Conservation (phyloP, 352 stramenopile genomes). For the Salisapilia sapeloensis region DNA sequence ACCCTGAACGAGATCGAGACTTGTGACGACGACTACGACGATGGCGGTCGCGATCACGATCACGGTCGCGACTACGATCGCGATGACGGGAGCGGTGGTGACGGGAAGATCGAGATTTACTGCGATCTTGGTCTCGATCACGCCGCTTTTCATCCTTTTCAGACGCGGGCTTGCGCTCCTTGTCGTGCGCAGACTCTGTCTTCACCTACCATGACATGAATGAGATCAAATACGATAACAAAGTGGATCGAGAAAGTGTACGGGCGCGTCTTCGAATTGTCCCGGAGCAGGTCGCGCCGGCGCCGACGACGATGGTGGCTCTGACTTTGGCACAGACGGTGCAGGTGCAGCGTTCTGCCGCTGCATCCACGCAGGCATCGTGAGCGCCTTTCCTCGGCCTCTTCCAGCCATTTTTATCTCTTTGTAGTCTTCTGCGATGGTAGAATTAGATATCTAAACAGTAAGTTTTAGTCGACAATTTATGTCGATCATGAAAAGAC, state of each 20-base stretch:
- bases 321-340: constrained; percentile 1
- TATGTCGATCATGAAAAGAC: neutral
- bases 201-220: neutral
- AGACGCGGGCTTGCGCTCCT: too few relatives aligned
- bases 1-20: constrained; percentile 19
- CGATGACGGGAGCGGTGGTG: constrained; percentile 4
- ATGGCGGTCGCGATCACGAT: constrained; percentile 9
- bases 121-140: too few relatives aligned
- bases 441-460: too few relatives aligned
- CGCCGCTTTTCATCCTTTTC: neutral
- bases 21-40: constrained; percentile 11
- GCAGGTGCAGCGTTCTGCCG: constrained; percentile 4
- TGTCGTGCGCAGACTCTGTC: too few relatives aligned
- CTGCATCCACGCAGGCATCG: constrained; percentile 79
- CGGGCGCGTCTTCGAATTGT: constrained; percentile 49
- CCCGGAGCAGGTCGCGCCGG: constrained; percentile 5
- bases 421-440: too few relatives aligned
- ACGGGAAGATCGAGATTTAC: too few relatives aligned
- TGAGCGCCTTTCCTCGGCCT: constrained; percentile 68
- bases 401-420: too few relatives aligned
- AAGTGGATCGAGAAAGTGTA: constrained; percentile 6
- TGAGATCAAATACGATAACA: neutral
- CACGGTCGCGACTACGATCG: constrained; percentile 18
- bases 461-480: too few relatives aligned
- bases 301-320: neutral